These are phyloP conservation scores for Pleomassaria siparia DNA, from an alignment of 2,329 filamentous ascomycete genomes.

Conservation along the genomic window DNA sequence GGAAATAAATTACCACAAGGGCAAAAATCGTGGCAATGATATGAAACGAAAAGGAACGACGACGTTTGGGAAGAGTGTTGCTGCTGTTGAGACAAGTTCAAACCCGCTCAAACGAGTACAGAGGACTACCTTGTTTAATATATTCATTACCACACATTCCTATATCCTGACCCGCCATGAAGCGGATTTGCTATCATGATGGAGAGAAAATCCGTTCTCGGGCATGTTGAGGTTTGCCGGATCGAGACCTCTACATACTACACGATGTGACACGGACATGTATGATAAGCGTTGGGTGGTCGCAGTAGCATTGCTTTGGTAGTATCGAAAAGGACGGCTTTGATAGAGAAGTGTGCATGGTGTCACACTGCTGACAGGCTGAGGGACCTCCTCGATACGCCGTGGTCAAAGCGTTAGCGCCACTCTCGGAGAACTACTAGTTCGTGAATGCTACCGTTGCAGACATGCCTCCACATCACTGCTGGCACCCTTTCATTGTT, in stretches of 20 bases:
- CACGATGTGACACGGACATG: slow-evolving; percentile 33
- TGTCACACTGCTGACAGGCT: slow-evolving; percentile 23
- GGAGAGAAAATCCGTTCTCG: slow-evolving; percentile 15
- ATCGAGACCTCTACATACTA: slow-evolving; percentile 19
- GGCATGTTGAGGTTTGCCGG: slow-evolving; percentile 10
- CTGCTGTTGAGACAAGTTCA: slow-evolving; percentile 34
- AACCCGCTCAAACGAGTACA: slow-evolving; percentile 18
- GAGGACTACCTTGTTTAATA: slow-evolving; percentile 14
- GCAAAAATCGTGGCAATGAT: neutral
- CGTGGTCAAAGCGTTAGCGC: slow-evolving; percentile 22
- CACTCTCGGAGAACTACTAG: neutral
- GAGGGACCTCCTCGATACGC: slow-evolving; percentile 17
- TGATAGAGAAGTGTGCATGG: slow-evolving; percentile 19
- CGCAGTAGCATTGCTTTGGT: slow-evolving; percentile 29
- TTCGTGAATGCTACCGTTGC: slow-evolving; percentile 39
- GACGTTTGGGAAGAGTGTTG: slow-evolving; percentile 19
- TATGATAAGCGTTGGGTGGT: slow-evolving; percentile 16
- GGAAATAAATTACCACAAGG: too few relatives aligned
- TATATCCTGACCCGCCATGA: slow-evolving; percentile 10
- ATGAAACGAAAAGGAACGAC: neutral
- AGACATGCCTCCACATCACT: slow-evolving; percentile 30
- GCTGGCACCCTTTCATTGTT: slow-evolving; percentile 37
- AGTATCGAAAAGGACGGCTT: slow-evolving; percentile 27
- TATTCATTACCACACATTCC: slow-evolving; percentile 22
- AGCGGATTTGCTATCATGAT: slow-evolving; percentile 16